Percentiles rank a stretch among this genome's conserved stretches.
Evolutionary conservation across 176 grass and related monocot species (phyloP).

Genomic region (Aegilops tauschii): DNA sequence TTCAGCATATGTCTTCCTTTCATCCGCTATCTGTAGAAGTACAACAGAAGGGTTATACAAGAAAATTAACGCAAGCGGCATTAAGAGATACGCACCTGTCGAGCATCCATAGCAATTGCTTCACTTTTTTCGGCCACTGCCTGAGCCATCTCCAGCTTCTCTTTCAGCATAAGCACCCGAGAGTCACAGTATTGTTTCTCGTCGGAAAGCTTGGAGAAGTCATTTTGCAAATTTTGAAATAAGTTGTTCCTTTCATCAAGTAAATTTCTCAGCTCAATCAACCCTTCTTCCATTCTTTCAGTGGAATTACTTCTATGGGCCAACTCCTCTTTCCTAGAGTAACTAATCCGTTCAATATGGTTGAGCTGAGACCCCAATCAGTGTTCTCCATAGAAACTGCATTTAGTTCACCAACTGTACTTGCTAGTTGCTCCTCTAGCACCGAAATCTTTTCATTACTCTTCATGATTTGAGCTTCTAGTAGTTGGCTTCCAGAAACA

Average conservation of each 20-base stretch:
- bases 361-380: constrained; percentile 55
- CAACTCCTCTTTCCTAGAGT: constrained; percentile 53
- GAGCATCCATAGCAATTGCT: constrained; percentile 70
- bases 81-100: constrained; percentile 46
- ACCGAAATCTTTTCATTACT: constrained; percentile 41
- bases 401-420: constrained; percentile 38
- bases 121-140: constrained; percentile 79
- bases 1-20: constrained; percentile 62
- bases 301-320: constrained; percentile 32
- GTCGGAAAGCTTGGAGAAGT: constrained; percentile 41
- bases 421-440: constrained; percentile 53
- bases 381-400: constrained; percentile 47
- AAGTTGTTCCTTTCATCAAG: constrained; percentile 7
- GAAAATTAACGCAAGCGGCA: background rate
- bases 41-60: constrained; percentile 7
- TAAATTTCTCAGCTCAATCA: constrained; percentile 38
- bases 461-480: constrained; percentile 56
- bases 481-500: constrained; percentile 30
- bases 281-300: constrained; percentile 55
- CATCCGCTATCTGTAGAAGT: constrained; percentile 60
- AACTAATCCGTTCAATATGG: constrained; percentile 29
- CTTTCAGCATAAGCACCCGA: constrained; percentile 55
- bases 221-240: constrained; percentile 42
- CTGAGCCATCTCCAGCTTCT: constrained; percentile 70
- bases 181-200: constrained; percentile 46